Evolutionary conservation across 305 asterid species (phyloP).

Genomic region (Salvia sclarea): DNA sequence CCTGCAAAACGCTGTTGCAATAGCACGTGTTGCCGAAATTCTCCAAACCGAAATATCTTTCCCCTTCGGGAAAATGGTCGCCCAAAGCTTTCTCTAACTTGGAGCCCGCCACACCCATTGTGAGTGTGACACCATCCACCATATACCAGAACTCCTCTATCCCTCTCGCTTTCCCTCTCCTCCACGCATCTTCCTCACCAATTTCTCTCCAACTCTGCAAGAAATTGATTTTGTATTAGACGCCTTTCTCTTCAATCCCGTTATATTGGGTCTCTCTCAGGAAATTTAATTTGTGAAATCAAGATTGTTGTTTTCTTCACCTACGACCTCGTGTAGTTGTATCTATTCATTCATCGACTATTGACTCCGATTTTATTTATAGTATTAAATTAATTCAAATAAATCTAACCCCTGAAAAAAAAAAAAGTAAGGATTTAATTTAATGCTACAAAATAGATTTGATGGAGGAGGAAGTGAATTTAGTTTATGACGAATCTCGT

Average conservation of each 20-base stretch:
- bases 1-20: constrained; percentile 91
- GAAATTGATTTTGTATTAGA: neutral
- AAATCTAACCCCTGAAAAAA: too few species aligned
- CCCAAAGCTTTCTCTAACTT: constrained; percentile 91
- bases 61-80: constrained; percentile 94
- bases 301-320: constrained; percentile 22
- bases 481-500: neutral
- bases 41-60: constrained; percentile 83
- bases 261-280: constrained; percentile 5
- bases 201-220: neutral
- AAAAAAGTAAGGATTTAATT: too few species aligned
- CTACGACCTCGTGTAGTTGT: constrained; percentile 8
- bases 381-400: too few species aligned
- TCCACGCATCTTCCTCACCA: constrained; percentile 12
- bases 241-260: neutral
- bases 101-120: constrained; percentile 87
- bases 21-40: constrained; percentile 92
- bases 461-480: neutral
- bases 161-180: constrained; percentile 26
- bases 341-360: constrained; percentile 6
- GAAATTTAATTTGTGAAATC: constrained; percentile 27
- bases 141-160: constrained; percentile 64
- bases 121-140: constrained; percentile 52
- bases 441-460: neutral
- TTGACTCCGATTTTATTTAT: neutral